Evolutionary conservation across 2,329 filamentous ascomycete genomes (phyloP).

Genomic region (Clonostachys chloroleuca): DNA sequence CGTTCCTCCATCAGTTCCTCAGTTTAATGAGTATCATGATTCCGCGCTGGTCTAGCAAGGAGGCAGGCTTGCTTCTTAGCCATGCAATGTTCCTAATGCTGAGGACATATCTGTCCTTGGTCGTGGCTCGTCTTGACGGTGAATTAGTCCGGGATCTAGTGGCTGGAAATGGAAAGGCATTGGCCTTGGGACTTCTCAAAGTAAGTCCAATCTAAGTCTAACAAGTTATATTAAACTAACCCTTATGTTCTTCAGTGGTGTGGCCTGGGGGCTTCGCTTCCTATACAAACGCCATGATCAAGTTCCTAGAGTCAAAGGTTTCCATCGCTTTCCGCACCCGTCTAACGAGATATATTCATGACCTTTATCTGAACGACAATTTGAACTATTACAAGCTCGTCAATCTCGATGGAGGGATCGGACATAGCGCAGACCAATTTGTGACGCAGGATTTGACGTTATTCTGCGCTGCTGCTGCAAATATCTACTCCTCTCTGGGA

Average conservation of each 20-base stretch:
- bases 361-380: slow-evolving; percentile 90
- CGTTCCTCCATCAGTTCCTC: slow-evolving; percentile 94
- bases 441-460: slow-evolving; percentile 96
- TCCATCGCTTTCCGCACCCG: slow-evolving; percentile 96
- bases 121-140: slow-evolving; percentile 89
- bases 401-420: slow-evolving; percentile 89
- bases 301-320: slow-evolving; percentile 95
- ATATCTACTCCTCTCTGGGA: slow-evolving; percentile 92
- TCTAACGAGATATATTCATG: slow-evolving; percentile 93
- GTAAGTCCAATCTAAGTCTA: slow-evolving; percentile 23
- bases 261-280: slow-evolving; percentile 85
- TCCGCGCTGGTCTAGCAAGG: slow-evolving; percentile 91
- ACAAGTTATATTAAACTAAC: neutral
- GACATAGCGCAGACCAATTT: slow-evolving; percentile 90
- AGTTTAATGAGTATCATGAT: slow-evolving; percentile 98
- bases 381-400: slow-evolving; percentile 95
- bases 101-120: slow-evolving; percentile 86
- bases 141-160: slow-evolving; percentile 95
- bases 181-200: slow-evolving; percentile 84
- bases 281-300: slow-evolving; percentile 99
- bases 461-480: slow-evolving; percentile 89
- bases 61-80: slow-evolving; percentile 83
- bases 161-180: slow-evolving; percentile 85
- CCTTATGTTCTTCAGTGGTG: slow-evolving; percentile 61
- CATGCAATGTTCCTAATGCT: slow-evolving; percentile 88